A percentile compares a stretch with the other conserved stretches of the same genome.
Evolutionary conservation across 441 rosid genomes (phyloP).

Genomic region (Erysimum cheiri): DNA sequence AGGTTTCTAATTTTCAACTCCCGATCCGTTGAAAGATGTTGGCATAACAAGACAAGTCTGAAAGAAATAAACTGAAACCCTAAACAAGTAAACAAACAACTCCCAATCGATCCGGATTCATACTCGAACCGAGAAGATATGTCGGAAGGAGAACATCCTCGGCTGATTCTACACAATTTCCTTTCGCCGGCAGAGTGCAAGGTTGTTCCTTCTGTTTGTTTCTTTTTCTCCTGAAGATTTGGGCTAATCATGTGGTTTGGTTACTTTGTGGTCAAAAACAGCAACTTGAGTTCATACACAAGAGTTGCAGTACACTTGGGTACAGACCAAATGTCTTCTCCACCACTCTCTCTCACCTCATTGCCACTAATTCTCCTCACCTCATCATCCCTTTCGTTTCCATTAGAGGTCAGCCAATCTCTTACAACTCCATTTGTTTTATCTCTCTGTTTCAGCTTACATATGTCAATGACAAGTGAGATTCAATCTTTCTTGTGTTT

Average conservation of each 20-base stretch:
- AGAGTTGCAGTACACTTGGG: slow-evolving; percentile 76
- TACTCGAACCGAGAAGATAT: background rate
- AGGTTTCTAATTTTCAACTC: no score
- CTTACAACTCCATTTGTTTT: no score
- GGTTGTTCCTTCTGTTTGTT: slow-evolving; percentile 20
- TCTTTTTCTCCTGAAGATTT: background rate
- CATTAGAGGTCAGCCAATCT: slow-evolving; percentile 57
- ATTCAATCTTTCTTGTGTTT: slow-evolving; percentile 17
- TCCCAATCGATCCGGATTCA: background rate
- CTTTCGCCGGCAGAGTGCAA: slow-evolving; percentile 48
- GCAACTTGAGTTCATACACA: slow-evolving; percentile 87
- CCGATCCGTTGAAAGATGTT: no score
- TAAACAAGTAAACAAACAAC: background rate
- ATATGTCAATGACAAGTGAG: background rate
- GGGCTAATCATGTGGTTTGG: background rate
- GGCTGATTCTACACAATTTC: slow-evolving; percentile 47
- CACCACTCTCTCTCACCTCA: slow-evolving; percentile 90
- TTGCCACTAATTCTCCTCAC: slow-evolving; percentile 76
- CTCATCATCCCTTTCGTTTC: slow-evolving; percentile 73
- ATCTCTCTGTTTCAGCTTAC: background rate
- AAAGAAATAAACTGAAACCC: background rate
- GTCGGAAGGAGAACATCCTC: slow-evolving; percentile 40
- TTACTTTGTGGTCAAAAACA: slow-evolving; percentile 24
- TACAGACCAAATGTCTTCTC: slow-evolving; percentile 90
- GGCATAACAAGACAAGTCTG: no score